A percentile compares a stretch with the other conserved stretches of the same genome.
These are phyloP conservation scores for Clavispora vitiphila DNA, from an alignment of 805 yeast genomes.

Conservation along the genomic window DNA sequence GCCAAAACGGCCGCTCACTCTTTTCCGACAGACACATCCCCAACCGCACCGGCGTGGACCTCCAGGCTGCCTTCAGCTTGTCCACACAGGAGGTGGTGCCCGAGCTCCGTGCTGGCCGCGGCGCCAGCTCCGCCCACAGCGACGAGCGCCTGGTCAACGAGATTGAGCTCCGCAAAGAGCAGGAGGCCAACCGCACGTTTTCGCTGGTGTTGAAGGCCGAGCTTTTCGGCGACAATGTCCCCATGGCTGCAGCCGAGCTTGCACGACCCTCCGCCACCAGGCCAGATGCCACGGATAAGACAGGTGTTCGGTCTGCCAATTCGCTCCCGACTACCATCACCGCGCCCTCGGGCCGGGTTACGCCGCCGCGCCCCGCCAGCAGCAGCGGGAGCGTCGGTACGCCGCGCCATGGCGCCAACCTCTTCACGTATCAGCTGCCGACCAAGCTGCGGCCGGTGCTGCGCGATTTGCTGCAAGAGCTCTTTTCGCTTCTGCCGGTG, in stretches of 20 bases:
- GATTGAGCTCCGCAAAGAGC: slow-evolving; percentile 61
- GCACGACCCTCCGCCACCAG: slow-evolving; percentile 2
- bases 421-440: slow-evolving; percentile 74
- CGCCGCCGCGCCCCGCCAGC: slow-evolving; percentile 19
- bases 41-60: slow-evolving; percentile 74
- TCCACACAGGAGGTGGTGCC: slow-evolving; percentile 42
- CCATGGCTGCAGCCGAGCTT: slow-evolving; percentile 41
- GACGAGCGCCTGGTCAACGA: slow-evolving; percentile 44
- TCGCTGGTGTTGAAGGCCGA: slow-evolving; percentile 84
- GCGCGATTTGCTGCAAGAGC: slow-evolving; percentile 62
- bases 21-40: slow-evolving; percentile 90
- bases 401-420: slow-evolving; percentile 47
- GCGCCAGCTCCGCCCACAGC: slow-evolving; percentile 8
- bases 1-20: slow-evolving; percentile 42
- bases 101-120: slow-evolving; percentile 21
- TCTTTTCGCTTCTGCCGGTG: slow-evolving; percentile 81
- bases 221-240: slow-evolving; percentile 82
- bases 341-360: slow-evolving; percentile 11
- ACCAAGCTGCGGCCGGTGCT: slow-evolving; percentile 58
- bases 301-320: slow-evolving; percentile 6
- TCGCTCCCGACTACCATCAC: slow-evolving; percentile 4
- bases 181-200: slow-evolving; percentile 84
- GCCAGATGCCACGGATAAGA: slow-evolving; percentile 7
- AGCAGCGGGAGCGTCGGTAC: slow-evolving; percentile 21
- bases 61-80: slow-evolving; percentile 77